Evolutionary conservation across 1,284 basidiomycete species (phyloP).

Genomic region (Sphagnurus paluster): DNA sequence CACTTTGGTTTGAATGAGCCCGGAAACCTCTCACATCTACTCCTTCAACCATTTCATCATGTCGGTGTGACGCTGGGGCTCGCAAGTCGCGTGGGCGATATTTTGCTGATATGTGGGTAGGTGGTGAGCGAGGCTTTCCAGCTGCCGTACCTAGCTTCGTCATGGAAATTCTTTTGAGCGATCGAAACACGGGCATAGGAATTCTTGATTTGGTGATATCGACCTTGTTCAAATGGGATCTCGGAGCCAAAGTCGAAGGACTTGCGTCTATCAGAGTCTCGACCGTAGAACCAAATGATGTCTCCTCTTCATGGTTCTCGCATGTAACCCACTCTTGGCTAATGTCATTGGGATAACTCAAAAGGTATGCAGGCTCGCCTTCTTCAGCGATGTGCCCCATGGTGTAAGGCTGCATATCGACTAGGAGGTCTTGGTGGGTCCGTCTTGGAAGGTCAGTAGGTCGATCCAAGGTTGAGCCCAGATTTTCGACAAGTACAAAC

Average conservation of each 20-base stretch:
- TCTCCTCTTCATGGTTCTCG: slow-evolving; percentile 7
- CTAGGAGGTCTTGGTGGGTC: neutral
- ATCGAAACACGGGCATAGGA: slow-evolving; percentile 18
- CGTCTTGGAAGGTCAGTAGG: neutral
- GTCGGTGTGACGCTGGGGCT: slow-evolving; percentile 7
- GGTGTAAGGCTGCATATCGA: neutral
- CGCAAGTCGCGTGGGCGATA: slow-evolving; percentile 16
- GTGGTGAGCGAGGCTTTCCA: slow-evolving; percentile 7
- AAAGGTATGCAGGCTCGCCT: slow-evolving; percentile 1
- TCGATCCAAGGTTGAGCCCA: neutral
- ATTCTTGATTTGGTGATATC: slow-evolving; percentile 14
- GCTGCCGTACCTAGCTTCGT: slow-evolving; percentile 4
- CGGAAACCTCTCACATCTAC: neutral
- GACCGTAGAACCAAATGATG: slow-evolving; percentile 3
- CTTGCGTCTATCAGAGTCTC: slow-evolving; percentile 7
- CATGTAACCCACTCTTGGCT: slow-evolving; percentile 8
- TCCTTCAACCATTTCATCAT: slow-evolving; percentile 2
- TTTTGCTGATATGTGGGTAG: slow-evolving; percentile 6
- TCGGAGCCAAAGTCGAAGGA: neutral
- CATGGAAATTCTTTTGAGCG: slow-evolving; percentile 13
- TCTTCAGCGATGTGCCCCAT: slow-evolving; percentile 13
- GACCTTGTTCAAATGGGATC: neutral
- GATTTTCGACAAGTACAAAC: neutral
- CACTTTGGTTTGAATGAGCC: too few species aligned
- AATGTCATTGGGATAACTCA: slow-evolving; percentile 3